Conservation (phyloP, 2,329 filamentous ascomycete genomes). For the Aspergillus flavus region DNA sequence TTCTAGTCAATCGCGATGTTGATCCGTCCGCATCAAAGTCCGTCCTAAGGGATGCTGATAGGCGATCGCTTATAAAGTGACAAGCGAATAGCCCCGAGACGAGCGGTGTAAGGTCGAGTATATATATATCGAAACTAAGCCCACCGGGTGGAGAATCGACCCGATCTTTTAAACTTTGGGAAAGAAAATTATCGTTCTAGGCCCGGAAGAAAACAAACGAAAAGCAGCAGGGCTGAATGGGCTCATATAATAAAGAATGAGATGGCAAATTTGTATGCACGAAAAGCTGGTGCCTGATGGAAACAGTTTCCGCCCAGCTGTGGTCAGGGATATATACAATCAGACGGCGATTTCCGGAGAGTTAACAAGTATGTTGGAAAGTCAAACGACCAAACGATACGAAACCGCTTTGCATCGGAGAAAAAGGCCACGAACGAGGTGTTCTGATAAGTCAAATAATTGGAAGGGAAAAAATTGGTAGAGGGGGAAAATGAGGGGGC, state of each 20-base stretch:
- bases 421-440: not conserved
- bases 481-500: constrained; percentile 16
- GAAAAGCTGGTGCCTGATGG: constrained; percentile 19
- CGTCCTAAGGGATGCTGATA: constrained; percentile 5
- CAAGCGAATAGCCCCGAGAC: constrained; percentile 17
- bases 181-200: constrained; percentile 18
- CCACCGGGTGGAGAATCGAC: constrained; percentile 21
- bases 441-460: constrained; percentile 6
- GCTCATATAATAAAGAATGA: constrained; percentile 4
- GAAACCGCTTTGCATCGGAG: not conserved
- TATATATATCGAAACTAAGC: constrained; percentile 21
- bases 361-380: not conserved
- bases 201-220: constrained; percentile 3
- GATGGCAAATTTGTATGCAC: constrained; percentile 6
- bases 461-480: constrained; percentile 5
- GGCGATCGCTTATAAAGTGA: constrained; percentile 11
- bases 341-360: not conserved
- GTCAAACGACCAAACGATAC: constrained; percentile 1
- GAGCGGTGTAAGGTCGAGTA: constrained; percentile 24
- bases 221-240: not conserved
- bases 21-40: constrained; percentile 17
- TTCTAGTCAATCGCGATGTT: constrained; percentile 1
- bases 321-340: constrained; percentile 11
- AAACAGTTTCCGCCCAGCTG: constrained; percentile 15
- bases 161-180: constrained; percentile 16